Base-by-base conservation (phyloP, 768 basidiomycete genomes). In the Phlebiopsis gigantea region DNA sequence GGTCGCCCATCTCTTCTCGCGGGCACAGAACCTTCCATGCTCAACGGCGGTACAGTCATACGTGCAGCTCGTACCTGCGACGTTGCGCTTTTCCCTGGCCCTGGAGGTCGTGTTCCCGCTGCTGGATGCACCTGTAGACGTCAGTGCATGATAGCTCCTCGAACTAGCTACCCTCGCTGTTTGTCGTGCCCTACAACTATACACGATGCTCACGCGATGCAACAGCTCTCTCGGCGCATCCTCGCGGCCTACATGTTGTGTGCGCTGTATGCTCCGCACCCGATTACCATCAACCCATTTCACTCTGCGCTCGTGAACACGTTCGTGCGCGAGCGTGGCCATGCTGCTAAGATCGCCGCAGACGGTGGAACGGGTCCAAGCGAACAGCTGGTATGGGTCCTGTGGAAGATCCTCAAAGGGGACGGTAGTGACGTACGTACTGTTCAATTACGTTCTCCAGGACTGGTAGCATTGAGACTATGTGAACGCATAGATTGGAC, bases 361-460 rank as follows among this genome's bases (percentile, higher is more conserved):
- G 67, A 74, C 30, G 75, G 74, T 53, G 76, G 79, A 25, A 76
- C 77, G 57, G 77, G 81, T 55, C 75, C 77, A 50, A 88, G 83
- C 67, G 88, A 90, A 65, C 89, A 89, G 64, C 73, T 91, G 48
- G 86, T 90, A 39, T 91, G 89, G 88, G 89, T 91, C 44, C 74
- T 91, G 58, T 91, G 88, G 88, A 91, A 91, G 72, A 87, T 91
- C 56, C 72, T 91, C 54, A 88, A 83, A 68, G 90, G 89, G 52
- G 88, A 90, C 66, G 89, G 89, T 19, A 84, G 82, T 58, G 88
- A 91, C 75, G 89, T 90, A 60, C 62, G 83, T 76, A 30, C 56
- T 34, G 21, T n/a, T 17, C 22, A 17, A 54, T 49, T 46, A 17
- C 60, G 39, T 1, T 10, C 34, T 42, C 57, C 45, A 42, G 2